Conservation (phyloP, 1,284 basidiomycete species). For the Cryptococcus amylolentus region DNA sequence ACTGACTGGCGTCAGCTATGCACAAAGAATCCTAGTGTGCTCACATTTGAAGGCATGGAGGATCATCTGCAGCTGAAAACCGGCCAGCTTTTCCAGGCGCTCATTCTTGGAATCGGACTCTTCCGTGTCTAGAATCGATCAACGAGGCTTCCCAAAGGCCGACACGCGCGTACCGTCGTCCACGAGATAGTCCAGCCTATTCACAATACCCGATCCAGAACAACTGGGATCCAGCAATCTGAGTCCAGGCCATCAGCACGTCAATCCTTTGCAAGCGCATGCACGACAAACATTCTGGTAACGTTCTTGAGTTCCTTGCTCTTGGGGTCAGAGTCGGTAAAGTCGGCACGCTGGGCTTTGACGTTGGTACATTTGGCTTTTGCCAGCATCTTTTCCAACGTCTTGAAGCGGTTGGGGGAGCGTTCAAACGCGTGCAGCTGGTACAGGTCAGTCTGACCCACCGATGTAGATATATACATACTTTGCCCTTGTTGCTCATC, state of each 20-base stretch:
- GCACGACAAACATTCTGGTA: slow-evolving; percentile 71
- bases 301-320: slow-evolving; percentile 62
- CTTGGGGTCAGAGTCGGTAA: slow-evolving; percentile 66
- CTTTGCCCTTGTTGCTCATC: slow-evolving; percentile 75
- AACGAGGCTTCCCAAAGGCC: background rate
- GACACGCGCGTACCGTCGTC: slow-evolving; percentile 51
- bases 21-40: slow-evolving; percentile 18
- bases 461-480: slow-evolving; percentile 39
- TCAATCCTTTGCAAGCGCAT: background rate
- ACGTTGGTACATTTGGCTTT: slow-evolving; percentile 78
- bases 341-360: slow-evolving; percentile 67
- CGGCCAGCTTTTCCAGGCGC: slow-evolving; percentile 73
- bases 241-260: background rate
- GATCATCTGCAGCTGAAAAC: slow-evolving; percentile 90
- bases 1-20: slow-evolving; percentile 1
- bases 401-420: slow-evolving; percentile 71
- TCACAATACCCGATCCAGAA: slow-evolving; percentile 87
- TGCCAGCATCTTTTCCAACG: slow-evolving; percentile 74
- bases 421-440: slow-evolving; percentile 83
- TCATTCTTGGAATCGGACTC: slow-evolving; percentile 57
- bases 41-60: slow-evolving; percentile 89
- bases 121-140: slow-evolving; percentile 35
- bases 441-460: background rate
- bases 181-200: slow-evolving; percentile 78
- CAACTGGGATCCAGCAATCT: slow-evolving; percentile 90